These are phyloP conservation scores for Pseudogymnoascus sp. DNA, from an alignment of 2,329 filamentous ascomycete species.

Conservation along the genomic window DNA sequence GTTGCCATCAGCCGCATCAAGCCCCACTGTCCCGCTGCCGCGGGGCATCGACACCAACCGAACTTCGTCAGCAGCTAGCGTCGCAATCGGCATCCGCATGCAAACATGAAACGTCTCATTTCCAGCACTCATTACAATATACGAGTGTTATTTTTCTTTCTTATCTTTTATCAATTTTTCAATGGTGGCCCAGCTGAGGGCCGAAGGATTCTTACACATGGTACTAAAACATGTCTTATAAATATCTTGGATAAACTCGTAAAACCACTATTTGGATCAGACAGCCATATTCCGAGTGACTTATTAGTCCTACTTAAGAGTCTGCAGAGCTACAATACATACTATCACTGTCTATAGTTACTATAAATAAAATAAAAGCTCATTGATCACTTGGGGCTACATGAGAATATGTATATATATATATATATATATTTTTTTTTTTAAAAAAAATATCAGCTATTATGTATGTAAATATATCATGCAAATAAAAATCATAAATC, in stretches of 20 bases:
- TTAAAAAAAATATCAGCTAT: too few species aligned
- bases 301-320: not conserved
- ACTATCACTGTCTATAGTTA: not conserved
- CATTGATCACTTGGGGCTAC: not conserved
- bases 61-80: slow-evolving; percentile 3
- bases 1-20: slow-evolving; percentile 5
- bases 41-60: not conserved
- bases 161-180: not conserved
- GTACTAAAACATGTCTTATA: not conserved
- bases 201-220: not conserved
- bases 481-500: too few species aligned
- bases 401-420: too few species aligned
- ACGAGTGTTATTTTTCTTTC: not conserved
- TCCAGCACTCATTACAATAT: not conserved
- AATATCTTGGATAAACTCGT: not conserved
- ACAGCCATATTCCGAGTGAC: not conserved
- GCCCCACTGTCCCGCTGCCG: not conserved
- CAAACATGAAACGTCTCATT: slow-evolving; percentile 6
- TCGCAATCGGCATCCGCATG: not conserved
- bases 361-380: not conserved
- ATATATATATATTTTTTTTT: too few species aligned
- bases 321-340: not conserved
- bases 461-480: too few species aligned
- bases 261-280: not conserved
- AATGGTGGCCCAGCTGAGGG: not conserved